Evolutionary conservation across 805 yeast genomes (phyloP).

Genomic region (Sungouiozyma intestinalis): DNA sequence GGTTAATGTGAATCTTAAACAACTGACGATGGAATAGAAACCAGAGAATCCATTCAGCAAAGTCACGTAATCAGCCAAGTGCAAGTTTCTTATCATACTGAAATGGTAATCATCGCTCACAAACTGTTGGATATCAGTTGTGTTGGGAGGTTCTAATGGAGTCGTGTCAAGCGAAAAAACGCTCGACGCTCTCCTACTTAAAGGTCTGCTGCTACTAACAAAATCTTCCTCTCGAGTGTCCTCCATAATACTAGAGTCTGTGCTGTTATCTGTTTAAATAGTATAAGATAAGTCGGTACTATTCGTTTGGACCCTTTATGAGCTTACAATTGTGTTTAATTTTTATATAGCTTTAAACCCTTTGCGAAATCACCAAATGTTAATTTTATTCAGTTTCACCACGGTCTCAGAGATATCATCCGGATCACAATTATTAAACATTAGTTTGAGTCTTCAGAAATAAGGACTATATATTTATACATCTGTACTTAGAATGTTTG

Average conservation of each 20-base stretch:
- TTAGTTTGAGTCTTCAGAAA: background rate
- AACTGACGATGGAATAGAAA: slow-evolving; percentile 78
- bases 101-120: slow-evolving; percentile 78
- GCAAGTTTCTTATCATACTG: slow-evolving; percentile 74
- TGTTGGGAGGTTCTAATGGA: slow-evolving; percentile 67
- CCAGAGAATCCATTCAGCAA: slow-evolving; percentile 91
- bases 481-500: too few species aligned
- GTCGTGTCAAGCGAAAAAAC: slow-evolving; percentile 39
- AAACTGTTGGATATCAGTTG: slow-evolving; percentile 68
- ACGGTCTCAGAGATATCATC: background rate
- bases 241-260: background rate
- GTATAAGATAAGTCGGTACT: too few species aligned
- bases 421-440: background rate
- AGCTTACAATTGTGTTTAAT: too few species aligned
- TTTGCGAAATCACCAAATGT: background rate
- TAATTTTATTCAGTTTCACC: background rate
- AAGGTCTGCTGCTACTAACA: background rate
- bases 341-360: background rate
- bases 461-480: background rate
- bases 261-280: too few species aligned
- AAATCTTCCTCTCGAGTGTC: background rate
- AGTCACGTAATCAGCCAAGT: slow-evolving; percentile 93
- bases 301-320: too few species aligned
- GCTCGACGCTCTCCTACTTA: slow-evolving; percentile 42
- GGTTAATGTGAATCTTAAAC: slow-evolving; percentile 69